A percentile compares a stretch with the other conserved stretches of the same genome.
phyloP scores from a whole-genome alignment of 192 early-diverging fungal species.

The Bifiguratus adelaidae region DNA sequence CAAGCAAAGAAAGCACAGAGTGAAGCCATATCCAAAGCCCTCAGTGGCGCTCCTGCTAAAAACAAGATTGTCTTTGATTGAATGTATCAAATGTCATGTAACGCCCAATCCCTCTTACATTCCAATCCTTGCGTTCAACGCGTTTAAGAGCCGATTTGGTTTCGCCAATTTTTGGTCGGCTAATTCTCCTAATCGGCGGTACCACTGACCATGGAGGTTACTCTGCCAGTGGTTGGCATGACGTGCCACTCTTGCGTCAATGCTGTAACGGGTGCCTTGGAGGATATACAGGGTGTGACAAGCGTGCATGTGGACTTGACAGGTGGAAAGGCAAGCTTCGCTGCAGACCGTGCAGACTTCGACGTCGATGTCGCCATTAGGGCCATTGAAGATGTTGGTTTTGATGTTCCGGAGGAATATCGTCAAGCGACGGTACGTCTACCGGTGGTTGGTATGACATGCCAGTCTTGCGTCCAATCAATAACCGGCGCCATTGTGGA shows the following conservation, averaged over 20 bases:
- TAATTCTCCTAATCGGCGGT: too few species aligned
- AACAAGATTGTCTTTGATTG: too few species aligned
- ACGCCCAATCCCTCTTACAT: too few species aligned
- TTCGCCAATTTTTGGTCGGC: too few species aligned
- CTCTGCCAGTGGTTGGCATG: constrained; percentile 47
- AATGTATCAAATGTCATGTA: too few species aligned
- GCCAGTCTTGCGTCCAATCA: constrained; percentile 69
- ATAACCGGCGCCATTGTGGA: constrained; percentile 45
- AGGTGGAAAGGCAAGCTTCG: constrained; percentile 14
- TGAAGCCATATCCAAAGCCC: too few species aligned
- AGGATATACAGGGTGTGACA: constrained; percentile 34
- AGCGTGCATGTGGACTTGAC: constrained; percentile 41
- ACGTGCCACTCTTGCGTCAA: constrained; percentile 77
- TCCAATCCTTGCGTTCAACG: too few species aligned
- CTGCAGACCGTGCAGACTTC: constrained; percentile 36
- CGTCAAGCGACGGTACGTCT: background rate
- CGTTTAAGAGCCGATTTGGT: too few species aligned
- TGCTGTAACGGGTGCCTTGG: constrained; percentile 49
- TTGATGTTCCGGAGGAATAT: constrained; percentile 35
- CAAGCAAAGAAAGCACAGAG: too few species aligned
- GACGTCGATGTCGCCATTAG: constrained; percentile 21
- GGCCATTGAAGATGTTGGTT: constrained; percentile 60
- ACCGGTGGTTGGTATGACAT: constrained; percentile 74
- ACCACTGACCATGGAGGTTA: background rate
- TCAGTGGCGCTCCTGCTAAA: too few species aligned